Evolutionary conservation across 1,284 basidiomycete genomes (phyloP), one percentile per base, ranked within the genome.

Genomic region (Afroboletus lepidellus): DNA sequence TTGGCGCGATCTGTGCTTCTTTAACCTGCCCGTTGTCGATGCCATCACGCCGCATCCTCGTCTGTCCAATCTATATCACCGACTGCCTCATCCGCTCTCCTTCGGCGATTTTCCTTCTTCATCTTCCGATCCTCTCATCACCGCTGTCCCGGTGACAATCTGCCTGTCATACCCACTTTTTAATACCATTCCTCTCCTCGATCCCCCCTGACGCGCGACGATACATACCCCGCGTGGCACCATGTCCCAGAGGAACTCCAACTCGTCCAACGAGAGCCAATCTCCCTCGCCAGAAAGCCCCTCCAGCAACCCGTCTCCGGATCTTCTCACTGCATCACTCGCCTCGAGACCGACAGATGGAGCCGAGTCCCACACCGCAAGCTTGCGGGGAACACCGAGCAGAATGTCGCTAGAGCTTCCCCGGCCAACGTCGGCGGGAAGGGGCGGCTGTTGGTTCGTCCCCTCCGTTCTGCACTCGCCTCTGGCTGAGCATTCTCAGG

Each of bases 381-480:
- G 68, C 54, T 67, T 73, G 8, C 72, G 75, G 25, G 73, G 70
- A 49, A 80, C 80, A 18, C 79, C 82, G 16, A 75, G 71, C 60
- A 77, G 74, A 57, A 67, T 76, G 45, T 69, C 79, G 21, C 66
- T 76, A 11, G 80, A 81, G 59, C 71, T 81, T 30, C 74, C 83
- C 51, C 77, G 83, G 46, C 73, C 77, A 30, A 69, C 76, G 41
- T 74, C 78, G 23, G 74, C 79, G 42, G 77, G 83, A 58, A 86
- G 83, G 69, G 87, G 85, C 55, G 86, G 86, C 44, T 89, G 87
- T 71, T 88, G 86, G 87, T 88, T 66, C 74, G 8, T 8, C 20
- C 24, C 32, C 5, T 29, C 25, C 30, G 8, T 24, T 51, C 15
- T 25, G 1, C 34, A 30, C 25, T 27, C 15, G 23, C 36, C 42